Evolutionary conservation across 805 yeast genomes (phyloP).

Genomic region (Candida methanosorbosa): DNA sequence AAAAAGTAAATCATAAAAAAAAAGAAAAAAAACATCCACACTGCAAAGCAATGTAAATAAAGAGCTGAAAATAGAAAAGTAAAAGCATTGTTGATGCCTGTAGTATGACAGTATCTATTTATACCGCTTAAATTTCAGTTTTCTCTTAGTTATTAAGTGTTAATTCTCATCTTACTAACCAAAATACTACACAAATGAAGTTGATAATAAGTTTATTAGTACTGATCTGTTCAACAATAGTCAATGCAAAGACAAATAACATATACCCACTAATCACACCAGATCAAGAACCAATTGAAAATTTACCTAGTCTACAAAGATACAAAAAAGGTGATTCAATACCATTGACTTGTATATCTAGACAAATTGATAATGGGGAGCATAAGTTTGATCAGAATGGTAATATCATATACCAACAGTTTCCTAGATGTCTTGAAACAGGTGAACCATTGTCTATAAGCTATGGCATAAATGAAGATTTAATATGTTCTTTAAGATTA

Average conservation of each 20-base stretch:
- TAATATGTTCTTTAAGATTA: slow-evolving; percentile 53
- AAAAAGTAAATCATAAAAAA: no score
- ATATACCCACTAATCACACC: slow-evolving; percentile 17
- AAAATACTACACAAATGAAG: no score
- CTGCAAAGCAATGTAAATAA: no score
- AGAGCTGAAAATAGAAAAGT: no score
- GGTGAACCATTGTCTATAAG: slow-evolving; percentile 47
- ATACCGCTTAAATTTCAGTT: no score
- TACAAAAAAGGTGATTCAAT: slow-evolving; percentile 31
- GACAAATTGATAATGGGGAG: slow-evolving; percentile 71
- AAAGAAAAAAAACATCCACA: no score
- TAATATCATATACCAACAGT: slow-evolving; percentile 45
- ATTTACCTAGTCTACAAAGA: not conserved
- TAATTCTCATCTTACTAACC: no score
- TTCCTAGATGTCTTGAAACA: slow-evolving; percentile 60
- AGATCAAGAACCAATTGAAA: slow-evolving; percentile 3
- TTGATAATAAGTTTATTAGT: no score
- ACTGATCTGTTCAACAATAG: no score
- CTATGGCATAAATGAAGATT: slow-evolving; percentile 42
- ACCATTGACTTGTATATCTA: slow-evolving; percentile 49
- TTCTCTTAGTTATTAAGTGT: no score
- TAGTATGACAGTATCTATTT: no score
- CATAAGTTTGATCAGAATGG: slow-evolving; percentile 61
- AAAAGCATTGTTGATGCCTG: no score
- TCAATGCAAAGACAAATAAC: not conserved